Conservation (phyloP, 2,329 filamentous ascomycete genomes). For the Plenodomus tracheiphilus region DNA sequence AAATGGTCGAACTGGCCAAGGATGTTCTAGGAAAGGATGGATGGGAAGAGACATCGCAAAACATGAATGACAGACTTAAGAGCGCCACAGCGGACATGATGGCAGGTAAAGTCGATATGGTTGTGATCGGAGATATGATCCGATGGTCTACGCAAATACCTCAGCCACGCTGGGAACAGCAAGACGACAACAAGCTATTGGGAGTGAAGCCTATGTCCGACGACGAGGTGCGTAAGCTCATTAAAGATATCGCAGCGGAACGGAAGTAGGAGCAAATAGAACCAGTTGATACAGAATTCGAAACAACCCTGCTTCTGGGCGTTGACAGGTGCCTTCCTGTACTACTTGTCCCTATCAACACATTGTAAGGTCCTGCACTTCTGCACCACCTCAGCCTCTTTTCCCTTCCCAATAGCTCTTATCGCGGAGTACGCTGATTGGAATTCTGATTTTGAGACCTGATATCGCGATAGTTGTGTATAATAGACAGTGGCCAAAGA, state of each 20-base stretch:
- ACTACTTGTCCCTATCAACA: too few relatives aligned
- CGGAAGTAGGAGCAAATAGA: too few relatives aligned
- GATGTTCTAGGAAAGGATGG: conserved; percentile 5
- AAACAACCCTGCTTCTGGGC: too few relatives aligned
- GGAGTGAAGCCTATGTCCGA: conserved; percentile 3
- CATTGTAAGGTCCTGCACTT: too few relatives aligned
- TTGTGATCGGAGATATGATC: conserved; percentile 10
- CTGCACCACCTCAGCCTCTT: too few relatives aligned
- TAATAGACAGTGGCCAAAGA: too few relatives aligned
- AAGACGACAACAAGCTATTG: conserved; percentile 6
- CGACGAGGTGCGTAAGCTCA: conserved; percentile 2
- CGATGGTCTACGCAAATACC: conserved; percentile 3
- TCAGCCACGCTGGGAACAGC: conserved; percentile 4
- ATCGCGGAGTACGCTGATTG: too few relatives aligned
- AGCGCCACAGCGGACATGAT: conserved; percentile 1
- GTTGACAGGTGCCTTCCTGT: too few relatives aligned
- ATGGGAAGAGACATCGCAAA: conserved; percentile 5
- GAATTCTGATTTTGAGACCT: too few relatives aligned
- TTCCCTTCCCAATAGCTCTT: too few relatives aligned
- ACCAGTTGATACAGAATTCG: too few relatives aligned
- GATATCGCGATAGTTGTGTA: too few relatives aligned
- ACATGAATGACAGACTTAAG: conserved; percentile 3
- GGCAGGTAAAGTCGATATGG: conserved; percentile 4
- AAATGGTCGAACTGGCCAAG: conserved; percentile 10
- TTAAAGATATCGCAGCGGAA: conserved; percentile 1